Conservation (phyloP, 768 basidiomycete genomes). For the Scleroderma bovista region DNA sequence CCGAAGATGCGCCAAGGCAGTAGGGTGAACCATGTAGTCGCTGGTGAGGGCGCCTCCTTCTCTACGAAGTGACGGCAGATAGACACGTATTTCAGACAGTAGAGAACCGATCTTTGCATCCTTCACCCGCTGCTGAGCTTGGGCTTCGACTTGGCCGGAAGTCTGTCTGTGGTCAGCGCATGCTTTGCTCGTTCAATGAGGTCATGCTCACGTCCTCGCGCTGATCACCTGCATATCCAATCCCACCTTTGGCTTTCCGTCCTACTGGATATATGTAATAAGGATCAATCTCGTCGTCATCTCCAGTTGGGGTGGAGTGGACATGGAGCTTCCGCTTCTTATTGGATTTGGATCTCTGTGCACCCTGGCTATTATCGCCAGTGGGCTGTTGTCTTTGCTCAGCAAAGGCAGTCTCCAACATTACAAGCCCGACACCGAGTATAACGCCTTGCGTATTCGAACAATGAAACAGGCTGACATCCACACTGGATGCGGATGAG, state of each 20-base stretch:
- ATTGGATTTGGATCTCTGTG: constrained; percentile 26
- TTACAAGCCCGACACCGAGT: constrained; percentile 83
- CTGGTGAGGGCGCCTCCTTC: constrained; percentile 72
- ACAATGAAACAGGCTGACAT: constrained; percentile 78
- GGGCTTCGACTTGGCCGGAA: constrained; percentile 75
- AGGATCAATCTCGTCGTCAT: constrained; percentile 52
- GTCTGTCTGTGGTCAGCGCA: constrained; percentile 40
- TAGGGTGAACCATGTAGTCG: constrained; percentile 91
- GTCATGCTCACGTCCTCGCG: constrained; percentile 67
- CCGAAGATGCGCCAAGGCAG: constrained; percentile 85
- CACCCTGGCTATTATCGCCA: constrained; percentile 21
- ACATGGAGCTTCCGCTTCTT: constrained; percentile 39
- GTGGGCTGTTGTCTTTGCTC: constrained; percentile 41
- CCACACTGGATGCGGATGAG: constrained; percentile 37
- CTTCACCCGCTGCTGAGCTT: constrained; percentile 62
- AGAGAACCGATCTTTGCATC: constrained; percentile 71
- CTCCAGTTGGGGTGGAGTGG: constrained; percentile 25
- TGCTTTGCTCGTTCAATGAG: not conserved
- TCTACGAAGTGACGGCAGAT: constrained; percentile 77
- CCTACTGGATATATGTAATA: constrained; percentile 42
- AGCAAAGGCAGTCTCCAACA: constrained; percentile 71
- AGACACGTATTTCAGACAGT: constrained; percentile 69
- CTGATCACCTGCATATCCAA: constrained; percentile 80
- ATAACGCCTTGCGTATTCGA: constrained; percentile 85
- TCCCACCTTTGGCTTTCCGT: constrained; percentile 73